Base-by-base conservation (phyloP, 2,329 filamentous ascomycete genomes). In the Diplodia corticola region DNA sequence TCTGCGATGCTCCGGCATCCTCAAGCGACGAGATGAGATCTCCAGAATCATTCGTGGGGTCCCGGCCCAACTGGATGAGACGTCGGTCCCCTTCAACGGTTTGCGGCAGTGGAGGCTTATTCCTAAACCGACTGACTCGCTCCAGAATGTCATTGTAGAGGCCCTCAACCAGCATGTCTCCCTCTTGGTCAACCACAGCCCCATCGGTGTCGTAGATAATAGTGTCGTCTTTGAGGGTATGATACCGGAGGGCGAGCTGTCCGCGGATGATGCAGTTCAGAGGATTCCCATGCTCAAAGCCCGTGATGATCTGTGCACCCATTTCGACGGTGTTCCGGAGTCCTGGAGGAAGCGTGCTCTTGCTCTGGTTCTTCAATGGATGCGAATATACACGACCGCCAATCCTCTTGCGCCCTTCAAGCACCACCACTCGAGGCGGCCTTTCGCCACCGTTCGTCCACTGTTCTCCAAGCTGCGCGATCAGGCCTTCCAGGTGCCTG, bases 231-330 rank as follows among this genome's bases (percentile, higher is more conserved):
- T 88, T 89, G 68, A 99, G 82, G 26, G 90, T 84, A 77, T 97
- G 92, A 75, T 96, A 97, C 17, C 89, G 89, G 22, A 99, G 84
- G 28, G 90, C 91, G 57, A 99, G 84, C 78, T 99, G 96, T 17
- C 92, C 93, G 70, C 95, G 89, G 66, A 99, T 89, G 67, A 99
- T 88, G 57, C 93, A 87, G 75, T 97, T 96, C 71, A 99, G 81
- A 5, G 95, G 95, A 72, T 99, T 99, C 20, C 96, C 96, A 70
- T 92, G 88, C 70, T 98, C 93, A 75, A 98, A 99, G 0, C 95
- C 95, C 37, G 96, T 97, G 68, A 99, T 93, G 68, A 99, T 98
- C 84, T 99, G 97, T 65, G 94, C 95, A 30, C 95, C 95, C 89
- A 97, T 96, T 77, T 99, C 95, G 35, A 92, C 95, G 22, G 93